Base-by-base conservation (phyloP, 208 protist genomes). In the Spongospora subterranea region DNA sequence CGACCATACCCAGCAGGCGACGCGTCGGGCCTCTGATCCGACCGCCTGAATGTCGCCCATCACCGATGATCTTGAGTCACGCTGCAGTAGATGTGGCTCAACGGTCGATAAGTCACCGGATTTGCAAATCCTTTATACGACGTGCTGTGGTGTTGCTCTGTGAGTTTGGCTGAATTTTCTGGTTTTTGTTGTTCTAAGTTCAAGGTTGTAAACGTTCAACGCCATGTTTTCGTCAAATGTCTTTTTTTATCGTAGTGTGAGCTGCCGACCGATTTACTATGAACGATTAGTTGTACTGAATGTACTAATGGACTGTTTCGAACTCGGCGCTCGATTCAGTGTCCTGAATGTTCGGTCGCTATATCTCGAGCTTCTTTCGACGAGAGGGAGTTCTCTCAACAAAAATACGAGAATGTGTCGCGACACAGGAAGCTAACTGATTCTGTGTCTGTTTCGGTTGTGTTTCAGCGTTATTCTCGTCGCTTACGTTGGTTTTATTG, bases 321-420 rank as follows among this genome's bases (percentile, higher is more conserved):
- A 43, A 35, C 35, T 6, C 35, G 71, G n/a, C 71, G 71, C 35
- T 82, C 71, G 71, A n/a, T 82, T 35, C 17, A 6, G 13, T 82
- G 71, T n/a, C 40, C 35, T 20, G 6, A 6, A 43, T 82, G 71
- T n/a, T 43, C n/a, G 40, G 6, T 13, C 6, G 13, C n/a, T 6
- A 6, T 82, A 35, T 45, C 71, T 6, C 6, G 35, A 43, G 6
- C 71, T 20, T 82, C 71, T 20, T 82, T 82, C 71, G 71, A 82
- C 35, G 71, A 35, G 71, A 6, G 71, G 11, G 11, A 6, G 17
- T 82, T 39, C 71, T 35, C 71, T n/a, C 71, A 82, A 82, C 71
- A 82, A 35, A 82, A 82, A 43, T 82, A 82, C 71, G 71, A 82
- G 71, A 82, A 35, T n/a, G 71, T 45, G n/a, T 35, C 71, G 13